Percentiles rank a stretch among this genome's conserved stretches.
Evolutionary conservation across 2,329 filamentous ascomycete genomes (phyloP).

Genomic region (Colletotrichum cuscutae): DNA sequence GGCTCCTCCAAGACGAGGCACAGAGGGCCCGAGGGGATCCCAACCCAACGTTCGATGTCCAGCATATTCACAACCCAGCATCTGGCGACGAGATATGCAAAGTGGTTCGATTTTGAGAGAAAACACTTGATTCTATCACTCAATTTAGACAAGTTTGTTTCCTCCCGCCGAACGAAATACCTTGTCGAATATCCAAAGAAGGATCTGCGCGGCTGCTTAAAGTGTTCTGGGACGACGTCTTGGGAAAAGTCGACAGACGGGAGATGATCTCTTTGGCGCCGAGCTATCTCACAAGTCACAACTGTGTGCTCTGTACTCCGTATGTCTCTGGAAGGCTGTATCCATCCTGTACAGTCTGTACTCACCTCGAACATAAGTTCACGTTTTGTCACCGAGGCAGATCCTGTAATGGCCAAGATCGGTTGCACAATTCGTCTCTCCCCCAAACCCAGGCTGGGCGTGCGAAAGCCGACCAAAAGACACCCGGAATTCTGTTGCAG

Average conservation of each 20-base stretch:
- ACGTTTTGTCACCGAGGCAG: background rate
- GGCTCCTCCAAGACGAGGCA: conserved; percentile 15
- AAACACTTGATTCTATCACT: conserved; percentile 42
- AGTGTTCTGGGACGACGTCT: conserved; percentile 14
- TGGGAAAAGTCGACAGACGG: conserved; percentile 9
- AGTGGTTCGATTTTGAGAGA: conserved; percentile 42
- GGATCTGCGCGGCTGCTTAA: conserved; percentile 27
- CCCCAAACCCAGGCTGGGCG: conserved; percentile 21
- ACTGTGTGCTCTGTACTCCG: background rate
- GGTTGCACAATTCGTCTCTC: conserved; percentile 28
- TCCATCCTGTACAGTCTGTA: background rate
- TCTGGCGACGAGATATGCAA: conserved; percentile 38
- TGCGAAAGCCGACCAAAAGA: conserved; percentile 4
- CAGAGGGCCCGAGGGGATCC: conserved; percentile 26
- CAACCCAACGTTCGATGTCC: conserved; percentile 42
- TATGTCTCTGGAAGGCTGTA: background rate
- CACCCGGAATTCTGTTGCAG: conserved; percentile 14
- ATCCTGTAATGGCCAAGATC: conserved; percentile 11
- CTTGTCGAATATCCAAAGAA: conserved; percentile 24
- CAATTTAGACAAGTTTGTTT: conserved; percentile 34
- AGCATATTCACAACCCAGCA: conserved; percentile 29
- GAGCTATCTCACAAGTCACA: background rate
- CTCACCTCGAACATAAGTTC: background rate
- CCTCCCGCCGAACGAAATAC: conserved; percentile 12
- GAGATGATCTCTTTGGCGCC: conserved; percentile 13